phyloP scores from a whole-genome alignment of 1,139 yeast genomes.

The Hemisphaericaspora xylanilytica region DNA sequence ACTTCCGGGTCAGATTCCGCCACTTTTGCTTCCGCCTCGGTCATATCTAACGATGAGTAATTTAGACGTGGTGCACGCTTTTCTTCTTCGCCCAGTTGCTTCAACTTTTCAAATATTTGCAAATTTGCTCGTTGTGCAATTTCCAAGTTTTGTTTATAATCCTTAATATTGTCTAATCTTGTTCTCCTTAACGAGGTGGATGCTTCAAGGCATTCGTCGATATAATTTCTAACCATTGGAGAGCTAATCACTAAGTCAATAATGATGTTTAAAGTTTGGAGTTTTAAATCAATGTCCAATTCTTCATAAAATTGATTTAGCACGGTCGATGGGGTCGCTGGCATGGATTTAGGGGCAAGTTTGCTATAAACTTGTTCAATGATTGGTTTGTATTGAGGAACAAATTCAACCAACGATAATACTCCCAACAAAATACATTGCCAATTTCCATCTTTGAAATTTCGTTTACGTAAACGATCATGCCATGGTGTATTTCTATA shows the following conservation, averaged over 20 bases:
- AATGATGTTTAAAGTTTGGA: slow-evolving; percentile 54
- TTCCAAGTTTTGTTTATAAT: slow-evolving; percentile 52
- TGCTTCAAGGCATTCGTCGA: slow-evolving; percentile 69
- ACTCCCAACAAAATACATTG: slow-evolving; percentile 73
- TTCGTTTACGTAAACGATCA: slow-evolving; percentile 69
- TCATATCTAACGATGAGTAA: slow-evolving; percentile 39
- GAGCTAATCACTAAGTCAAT: slow-evolving; percentile 60
- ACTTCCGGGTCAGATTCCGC: slow-evolving; percentile 48
- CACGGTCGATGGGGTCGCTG: slow-evolving; percentile 51
- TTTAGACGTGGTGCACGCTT: slow-evolving; percentile 28
- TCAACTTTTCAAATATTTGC: slow-evolving; percentile 29
- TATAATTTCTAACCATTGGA: slow-evolving; percentile 55
- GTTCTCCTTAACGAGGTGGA: slow-evolving; percentile 64
- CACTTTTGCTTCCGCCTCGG: slow-evolving; percentile 48
- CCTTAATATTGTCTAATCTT: slow-evolving; percentile 65
- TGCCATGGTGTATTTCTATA: slow-evolving; percentile 72
- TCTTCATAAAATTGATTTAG: slow-evolving; percentile 48
- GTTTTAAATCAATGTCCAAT: slow-evolving; percentile 48
- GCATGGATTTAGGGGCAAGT: slow-evolving; percentile 56
- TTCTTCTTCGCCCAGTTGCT: slow-evolving; percentile 8
- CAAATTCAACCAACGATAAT: slow-evolving; percentile 57
- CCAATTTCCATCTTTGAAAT: slow-evolving; percentile 86
- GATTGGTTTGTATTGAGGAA: slow-evolving; percentile 50
- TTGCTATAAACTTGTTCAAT: slow-evolving; percentile 47
- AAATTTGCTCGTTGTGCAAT: slow-evolving; percentile 47